These are phyloP conservation scores for Yamadazyma insecticola DNA, from an alignment of 805 yeast genomes.

Conservation along the genomic window DNA sequence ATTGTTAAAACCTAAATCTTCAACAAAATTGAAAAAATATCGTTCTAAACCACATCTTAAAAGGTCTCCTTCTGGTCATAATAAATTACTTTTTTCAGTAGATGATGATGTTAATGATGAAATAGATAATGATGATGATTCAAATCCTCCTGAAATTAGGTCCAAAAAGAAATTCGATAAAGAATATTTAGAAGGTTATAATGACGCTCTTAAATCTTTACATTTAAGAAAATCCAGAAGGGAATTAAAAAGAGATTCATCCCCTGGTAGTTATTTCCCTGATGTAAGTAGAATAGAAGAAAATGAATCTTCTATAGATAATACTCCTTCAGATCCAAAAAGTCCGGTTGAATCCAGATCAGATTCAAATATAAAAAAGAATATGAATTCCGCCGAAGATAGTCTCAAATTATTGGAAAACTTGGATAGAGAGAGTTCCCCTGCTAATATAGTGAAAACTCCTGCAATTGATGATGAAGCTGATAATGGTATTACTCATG, in stretches of 20 bases:
- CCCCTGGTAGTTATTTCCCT: conserved; percentile 5
- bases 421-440: conserved; percentile 10
- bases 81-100: conserved; percentile 58
- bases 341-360: conserved; percentile 1
- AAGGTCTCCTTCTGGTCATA: conserved; percentile 14
- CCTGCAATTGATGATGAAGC: conserved; percentile 15
- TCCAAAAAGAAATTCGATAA: conserved; percentile 18
- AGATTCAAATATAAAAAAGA: conserved; percentile 7
- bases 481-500: too few relatives aligned
- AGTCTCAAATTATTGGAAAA: conserved; percentile 12
- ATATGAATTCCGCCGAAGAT: conserved; percentile 20
- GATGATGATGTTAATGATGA: conserved; percentile 76
- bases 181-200: conserved; percentile 63
- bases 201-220: conserved; percentile 56
- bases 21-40: conserved; percentile 8
- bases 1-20: conserved; percentile 10
- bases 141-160: conserved; percentile 13
- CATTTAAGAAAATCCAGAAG: conserved; percentile 17
- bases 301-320: conserved; percentile 1
- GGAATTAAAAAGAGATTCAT: conserved; percentile 2
- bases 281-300: conserved; percentile 5
- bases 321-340: conserved; percentile 11
- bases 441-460: conserved; percentile 7
- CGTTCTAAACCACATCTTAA: conserved; percentile 31
- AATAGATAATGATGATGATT: conserved; percentile 43